These are phyloP conservation scores for Bipolaris cookei DNA, from an alignment of 2,329 filamentous ascomycete species.

Conservation along the genomic window DNA sequence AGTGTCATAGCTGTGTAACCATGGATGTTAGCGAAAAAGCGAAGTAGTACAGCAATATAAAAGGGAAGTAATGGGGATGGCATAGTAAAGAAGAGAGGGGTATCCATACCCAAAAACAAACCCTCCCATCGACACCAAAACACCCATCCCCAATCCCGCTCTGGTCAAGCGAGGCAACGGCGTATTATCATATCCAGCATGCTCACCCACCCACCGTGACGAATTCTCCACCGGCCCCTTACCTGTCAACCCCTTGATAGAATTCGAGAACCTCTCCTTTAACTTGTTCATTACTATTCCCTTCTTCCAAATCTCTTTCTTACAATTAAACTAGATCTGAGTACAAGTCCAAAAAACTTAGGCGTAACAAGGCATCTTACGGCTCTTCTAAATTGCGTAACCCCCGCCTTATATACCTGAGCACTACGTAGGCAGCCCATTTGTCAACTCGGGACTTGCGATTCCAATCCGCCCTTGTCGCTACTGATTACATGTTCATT, in stretches of 20 bases:
- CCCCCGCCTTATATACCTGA: background rate
- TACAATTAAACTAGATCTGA: background rate
- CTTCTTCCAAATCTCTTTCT: background rate
- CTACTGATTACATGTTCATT: background rate
- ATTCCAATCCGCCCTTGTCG: background rate
- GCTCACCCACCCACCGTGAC: constrained; percentile 24
- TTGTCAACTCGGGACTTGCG: background rate
- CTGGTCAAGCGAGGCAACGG: constrained; percentile 33
- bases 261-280: constrained; percentile 25
- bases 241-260: constrained; percentile 24
- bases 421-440: no score
- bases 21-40: background rate
- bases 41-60: background rate
- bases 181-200: constrained; percentile 31
- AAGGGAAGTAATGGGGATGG: background rate
- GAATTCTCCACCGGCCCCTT: constrained; percentile 22
- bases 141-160: constrained; percentile 32
- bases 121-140: constrained; percentile 41
- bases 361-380: background rate
- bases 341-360: background rate
- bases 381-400: background rate
- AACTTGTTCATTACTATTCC: constrained; percentile 3
- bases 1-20: constrained; percentile 26
- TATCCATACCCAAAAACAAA: constrained; percentile 6
- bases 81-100: background rate